These are phyloP conservation scores for Castanea crenata DNA, from an alignment of 306 rosid species.

Conservation along the genomic window DNA sequence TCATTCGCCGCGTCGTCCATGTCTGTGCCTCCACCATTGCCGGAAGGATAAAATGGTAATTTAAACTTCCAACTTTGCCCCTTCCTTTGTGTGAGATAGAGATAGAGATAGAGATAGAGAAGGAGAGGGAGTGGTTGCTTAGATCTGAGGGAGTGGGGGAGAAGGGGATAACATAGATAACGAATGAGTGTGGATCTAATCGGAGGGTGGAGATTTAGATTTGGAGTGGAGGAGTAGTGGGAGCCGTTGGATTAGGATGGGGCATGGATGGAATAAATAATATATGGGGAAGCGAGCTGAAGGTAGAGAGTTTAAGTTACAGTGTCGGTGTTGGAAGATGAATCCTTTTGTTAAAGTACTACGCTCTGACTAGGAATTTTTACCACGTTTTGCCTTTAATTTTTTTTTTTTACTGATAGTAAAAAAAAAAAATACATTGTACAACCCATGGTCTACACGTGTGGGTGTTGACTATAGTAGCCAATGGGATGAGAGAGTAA, in stretches of 20 bases:
- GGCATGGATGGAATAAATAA: background rate
- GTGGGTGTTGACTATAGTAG: too few relatives aligned
- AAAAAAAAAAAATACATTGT: too few relatives aligned
- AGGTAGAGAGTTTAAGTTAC: background rate
- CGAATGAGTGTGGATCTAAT: constrained; percentile 10
- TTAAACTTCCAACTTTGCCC: constrained; percentile 10
- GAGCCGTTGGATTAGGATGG: constrained; percentile 24
- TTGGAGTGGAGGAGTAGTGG: background rate
- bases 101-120: constrained; percentile 9
- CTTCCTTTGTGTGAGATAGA: constrained; percentile 7
- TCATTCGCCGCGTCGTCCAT: constrained; percentile 88
- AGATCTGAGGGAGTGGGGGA: constrained; percentile 26
- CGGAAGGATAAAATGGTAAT: constrained; percentile 2
- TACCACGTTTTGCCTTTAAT: background rate
- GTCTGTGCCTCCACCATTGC: constrained; percentile 89
- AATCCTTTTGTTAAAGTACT: background rate
- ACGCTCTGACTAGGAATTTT: background rate
- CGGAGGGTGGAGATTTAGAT: constrained; percentile 33
- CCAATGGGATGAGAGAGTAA: too few relatives aligned
- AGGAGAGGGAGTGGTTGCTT: background rate
- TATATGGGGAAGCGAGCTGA: constrained; percentile 6
- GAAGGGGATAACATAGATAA: constrained; percentile 3
- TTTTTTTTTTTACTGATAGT: background rate
- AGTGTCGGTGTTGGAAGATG: constrained; percentile 35
- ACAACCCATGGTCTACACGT: too few relatives aligned